Evolutionary conservation across 169 alveolate genomes (phyloP).

Genomic region (Plasmodium sp.): DNA sequence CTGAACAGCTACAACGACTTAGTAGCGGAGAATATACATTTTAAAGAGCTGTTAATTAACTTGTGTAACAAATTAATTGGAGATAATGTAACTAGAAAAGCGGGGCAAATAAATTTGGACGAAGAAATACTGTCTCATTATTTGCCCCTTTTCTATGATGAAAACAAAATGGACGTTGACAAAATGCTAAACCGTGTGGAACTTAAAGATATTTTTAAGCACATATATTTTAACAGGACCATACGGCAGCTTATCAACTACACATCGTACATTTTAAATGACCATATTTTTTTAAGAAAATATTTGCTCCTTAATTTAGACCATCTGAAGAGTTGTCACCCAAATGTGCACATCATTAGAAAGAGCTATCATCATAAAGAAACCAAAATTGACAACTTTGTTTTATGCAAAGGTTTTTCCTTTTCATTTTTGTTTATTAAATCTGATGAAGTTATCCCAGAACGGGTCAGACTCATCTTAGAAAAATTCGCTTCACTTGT

Average conservation of each 20-base stretch:
- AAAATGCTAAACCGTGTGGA: constrained; percentile 22
- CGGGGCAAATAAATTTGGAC: neutral
- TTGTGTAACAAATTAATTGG: constrained; percentile 33
- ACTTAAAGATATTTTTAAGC: constrained; percentile 29
- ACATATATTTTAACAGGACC: constrained; percentile 53
- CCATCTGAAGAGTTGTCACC: neutral
- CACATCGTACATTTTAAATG: constrained; percentile 72
- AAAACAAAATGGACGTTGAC: constrained; percentile 34
- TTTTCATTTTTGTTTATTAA: constrained; percentile 28
- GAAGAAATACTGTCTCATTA: constrained; percentile 13
- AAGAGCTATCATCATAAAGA: constrained; percentile 56
- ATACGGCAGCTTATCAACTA: constrained; percentile 56
- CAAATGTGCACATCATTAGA: constrained; percentile 24
- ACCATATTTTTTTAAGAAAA: constrained; percentile 41
- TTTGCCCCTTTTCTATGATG: constrained; percentile 50
- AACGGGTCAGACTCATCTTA: constrained; percentile 10
- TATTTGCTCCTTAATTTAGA: constrained; percentile 32
- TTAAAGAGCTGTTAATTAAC: constrained; percentile 65
- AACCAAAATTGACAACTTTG: constrained; percentile 42
- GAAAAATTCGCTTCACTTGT: constrained; percentile 64
- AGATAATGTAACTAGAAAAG: constrained; percentile 6
- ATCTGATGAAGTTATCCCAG: constrained; percentile 17
- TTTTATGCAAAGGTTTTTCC: constrained; percentile 70
- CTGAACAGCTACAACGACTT: constrained; percentile 55
- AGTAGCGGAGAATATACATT: constrained; percentile 57